Conservation (phyloP, 345 rosid genomes). For the Kernera saxatilis region DNA sequence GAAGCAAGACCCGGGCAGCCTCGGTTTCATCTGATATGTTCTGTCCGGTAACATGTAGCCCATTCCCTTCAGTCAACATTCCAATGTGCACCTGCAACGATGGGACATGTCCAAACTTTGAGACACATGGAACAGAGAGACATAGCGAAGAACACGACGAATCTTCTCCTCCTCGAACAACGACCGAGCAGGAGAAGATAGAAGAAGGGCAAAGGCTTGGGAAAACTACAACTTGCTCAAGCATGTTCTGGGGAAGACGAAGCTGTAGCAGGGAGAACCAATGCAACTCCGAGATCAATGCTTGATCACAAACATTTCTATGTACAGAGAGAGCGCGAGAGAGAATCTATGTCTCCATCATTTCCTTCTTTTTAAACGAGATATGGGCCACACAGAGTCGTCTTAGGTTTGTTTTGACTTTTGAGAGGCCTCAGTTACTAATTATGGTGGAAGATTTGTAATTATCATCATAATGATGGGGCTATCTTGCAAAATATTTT, state of each 20-base stretch:
- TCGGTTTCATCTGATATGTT: slow-evolving; percentile 80
- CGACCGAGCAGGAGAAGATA: slow-evolving; percentile 55
- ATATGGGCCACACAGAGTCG: slow-evolving; percentile 5
- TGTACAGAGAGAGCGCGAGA: slow-evolving; percentile 17
- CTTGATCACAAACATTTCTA: slow-evolving; percentile 38
- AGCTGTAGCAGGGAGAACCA: slow-evolving; percentile 98
- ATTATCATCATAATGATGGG: slow-evolving; percentile 22
- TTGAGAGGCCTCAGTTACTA: slow-evolving; percentile 7
- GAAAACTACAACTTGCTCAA: slow-evolving; percentile 80
- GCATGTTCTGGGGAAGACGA: slow-evolving; percentile 98
- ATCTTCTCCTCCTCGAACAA: slow-evolving; percentile 35
- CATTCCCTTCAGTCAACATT: slow-evolving; percentile 84
- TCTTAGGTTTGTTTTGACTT: slow-evolving; percentile 17
- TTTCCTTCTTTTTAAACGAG: slow-evolving; percentile 9
- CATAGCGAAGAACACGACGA: slow-evolving; percentile 32
- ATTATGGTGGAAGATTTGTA: slow-evolving; percentile 29
- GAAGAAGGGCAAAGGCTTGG: slow-evolving; percentile 76
- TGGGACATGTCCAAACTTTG: slow-evolving; percentile 76
- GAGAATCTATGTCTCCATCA: slow-evolving; percentile 7
- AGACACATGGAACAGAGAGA: slow-evolving; percentile 52
- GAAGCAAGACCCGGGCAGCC: slow-evolving; percentile 55
- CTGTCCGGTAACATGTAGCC: slow-evolving; percentile 92
- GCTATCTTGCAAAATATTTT: neutral
- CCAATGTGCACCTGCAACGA: slow-evolving; percentile 87
- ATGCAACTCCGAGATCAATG: slow-evolving; percentile 94